Conservation (phyloP, 139 green algal species). For the Chlamydomonas schloesseri region DNA sequence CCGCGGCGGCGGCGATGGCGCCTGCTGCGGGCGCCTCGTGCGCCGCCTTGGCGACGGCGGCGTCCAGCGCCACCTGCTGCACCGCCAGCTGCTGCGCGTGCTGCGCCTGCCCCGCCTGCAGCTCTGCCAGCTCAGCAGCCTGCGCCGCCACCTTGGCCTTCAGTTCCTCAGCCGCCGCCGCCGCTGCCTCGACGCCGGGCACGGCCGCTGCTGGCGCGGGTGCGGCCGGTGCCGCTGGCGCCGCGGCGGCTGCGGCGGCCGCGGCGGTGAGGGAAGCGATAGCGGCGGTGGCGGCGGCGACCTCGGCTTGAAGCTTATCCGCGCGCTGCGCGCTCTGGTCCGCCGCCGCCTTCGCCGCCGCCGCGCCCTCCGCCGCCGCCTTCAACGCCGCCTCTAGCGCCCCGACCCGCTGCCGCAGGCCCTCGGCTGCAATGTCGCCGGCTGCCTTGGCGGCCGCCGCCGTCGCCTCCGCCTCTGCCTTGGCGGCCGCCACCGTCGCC, state of each 20-base stretch:
- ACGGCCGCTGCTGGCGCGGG: background rate
- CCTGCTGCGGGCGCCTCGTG: no score
- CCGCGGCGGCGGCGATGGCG: no score
- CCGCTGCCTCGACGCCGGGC: background rate
- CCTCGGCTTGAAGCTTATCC: background rate
- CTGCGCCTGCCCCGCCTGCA: no score
- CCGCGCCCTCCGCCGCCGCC: background rate
- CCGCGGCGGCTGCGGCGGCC: background rate
- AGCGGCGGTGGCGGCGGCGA: background rate
- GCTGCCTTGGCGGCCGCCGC: no score
- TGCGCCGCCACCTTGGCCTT: background rate
- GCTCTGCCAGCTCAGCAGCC: background rate
- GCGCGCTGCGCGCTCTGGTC: slow-evolving; percentile 3
- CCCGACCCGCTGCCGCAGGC: background rate
- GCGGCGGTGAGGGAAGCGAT: background rate
- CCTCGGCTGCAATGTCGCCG: background rate
- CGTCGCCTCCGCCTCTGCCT: no score
- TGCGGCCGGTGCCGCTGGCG: background rate
- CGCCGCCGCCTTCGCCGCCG: slow-evolving; percentile 7
- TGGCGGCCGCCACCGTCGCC: no score
- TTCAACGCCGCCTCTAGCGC: background rate
- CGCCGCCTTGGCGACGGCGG: no score
- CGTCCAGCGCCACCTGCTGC: no score
- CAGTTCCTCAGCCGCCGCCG: background rate
- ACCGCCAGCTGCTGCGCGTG: no score